Evolutionary conservation across 164 flowering plant genomes (phyloP).

Genomic region (Sextonia rubra): DNA sequence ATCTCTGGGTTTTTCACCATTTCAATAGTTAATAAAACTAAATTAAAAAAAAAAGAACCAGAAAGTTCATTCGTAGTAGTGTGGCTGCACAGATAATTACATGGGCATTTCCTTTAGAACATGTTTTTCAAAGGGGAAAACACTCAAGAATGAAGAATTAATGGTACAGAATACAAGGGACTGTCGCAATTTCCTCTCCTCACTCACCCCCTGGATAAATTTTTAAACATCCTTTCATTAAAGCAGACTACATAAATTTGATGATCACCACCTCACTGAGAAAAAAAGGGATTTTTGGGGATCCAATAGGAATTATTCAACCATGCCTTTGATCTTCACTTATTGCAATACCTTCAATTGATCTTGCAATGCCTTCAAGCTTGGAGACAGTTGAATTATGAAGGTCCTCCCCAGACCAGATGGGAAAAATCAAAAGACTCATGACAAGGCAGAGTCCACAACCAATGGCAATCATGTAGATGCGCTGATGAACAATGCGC

Average conservation of each 20-base stretch:
- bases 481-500: slow-evolving; percentile 58
- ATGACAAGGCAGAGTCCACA: slow-evolving; percentile 77
- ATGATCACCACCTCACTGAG: too few relatives aligned
- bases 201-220: too few relatives aligned
- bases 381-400: slow-evolving; percentile 61
- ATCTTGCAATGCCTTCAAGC: slow-evolving; percentile 75
- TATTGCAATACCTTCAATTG: slow-evolving; percentile 58
- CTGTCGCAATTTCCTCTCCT: not conserved
- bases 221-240: too few relatives aligned
- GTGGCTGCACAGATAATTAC: too few relatives aligned
- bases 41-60: not conserved
- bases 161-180: not conserved
- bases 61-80: too few relatives aligned
- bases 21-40: not conserved
- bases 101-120: too few relatives aligned
- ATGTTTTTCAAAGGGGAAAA: too few relatives aligned
- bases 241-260: too few relatives aligned
- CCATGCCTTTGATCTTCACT: not conserved
- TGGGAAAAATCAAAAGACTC: slow-evolving; percentile 72
- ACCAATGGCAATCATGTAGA: slow-evolving; percentile 79
- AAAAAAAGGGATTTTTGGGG: too few relatives aligned
- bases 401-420: slow-evolving; percentile 88
- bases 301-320: not conserved
- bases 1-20: not conserved
- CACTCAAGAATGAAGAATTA: not conserved